phyloP scores from a whole-genome alignment of 768 basidiomycete genomes.

The Boletus huronensis region DNA sequence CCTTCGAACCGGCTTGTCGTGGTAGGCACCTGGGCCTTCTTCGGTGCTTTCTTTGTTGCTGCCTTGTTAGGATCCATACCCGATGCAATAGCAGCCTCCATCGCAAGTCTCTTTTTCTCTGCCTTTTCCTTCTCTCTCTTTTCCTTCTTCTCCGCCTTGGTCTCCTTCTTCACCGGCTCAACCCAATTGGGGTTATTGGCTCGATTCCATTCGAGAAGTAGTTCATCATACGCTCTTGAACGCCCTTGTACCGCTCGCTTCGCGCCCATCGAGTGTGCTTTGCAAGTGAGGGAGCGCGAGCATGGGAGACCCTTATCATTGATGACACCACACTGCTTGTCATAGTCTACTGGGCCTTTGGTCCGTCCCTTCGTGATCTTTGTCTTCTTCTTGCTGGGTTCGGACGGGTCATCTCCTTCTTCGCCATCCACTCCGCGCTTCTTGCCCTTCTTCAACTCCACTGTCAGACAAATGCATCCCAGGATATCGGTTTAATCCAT shows the following conservation, averaged over 20 bases:
- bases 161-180: slow-evolving; percentile 82
- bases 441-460: slow-evolving; percentile 54
- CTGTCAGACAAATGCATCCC: slow-evolving; percentile 9
- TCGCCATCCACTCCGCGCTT: slow-evolving; percentile 82
- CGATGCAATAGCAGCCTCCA: slow-evolving; percentile 63
- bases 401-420: slow-evolving; percentile 57
- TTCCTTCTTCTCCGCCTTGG: slow-evolving; percentile 85
- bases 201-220: slow-evolving; percentile 90
- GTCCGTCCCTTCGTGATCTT: slow-evolving; percentile 76
- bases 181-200: slow-evolving; percentile 85
- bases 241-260: slow-evolving; percentile 91
- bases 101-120: slow-evolving; percentile 73
- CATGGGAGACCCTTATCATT: slow-evolving; percentile 93
- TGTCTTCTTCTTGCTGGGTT: slow-evolving; percentile 76
- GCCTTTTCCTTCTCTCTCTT: slow-evolving; percentile 76
- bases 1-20: slow-evolving; percentile 50
- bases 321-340: slow-evolving; percentile 94
- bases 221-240: slow-evolving; percentile 76
- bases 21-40: slow-evolving; percentile 56
- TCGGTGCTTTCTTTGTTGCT: slow-evolving; percentile 55
- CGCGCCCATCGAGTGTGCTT: slow-evolving; percentile 95
- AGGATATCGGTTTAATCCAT: slow-evolving; percentile 2
- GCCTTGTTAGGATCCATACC: slow-evolving; percentile 49
- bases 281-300: slow-evolving; percentile 94
- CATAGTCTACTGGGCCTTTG: slow-evolving; percentile 86